A percentile compares a stretch with the other conserved stretches of the same genome.
phyloP scores from a whole-genome alignment of 2,329 filamentous ascomycete genomes.

The Paecilomyces formosus region DNA sequence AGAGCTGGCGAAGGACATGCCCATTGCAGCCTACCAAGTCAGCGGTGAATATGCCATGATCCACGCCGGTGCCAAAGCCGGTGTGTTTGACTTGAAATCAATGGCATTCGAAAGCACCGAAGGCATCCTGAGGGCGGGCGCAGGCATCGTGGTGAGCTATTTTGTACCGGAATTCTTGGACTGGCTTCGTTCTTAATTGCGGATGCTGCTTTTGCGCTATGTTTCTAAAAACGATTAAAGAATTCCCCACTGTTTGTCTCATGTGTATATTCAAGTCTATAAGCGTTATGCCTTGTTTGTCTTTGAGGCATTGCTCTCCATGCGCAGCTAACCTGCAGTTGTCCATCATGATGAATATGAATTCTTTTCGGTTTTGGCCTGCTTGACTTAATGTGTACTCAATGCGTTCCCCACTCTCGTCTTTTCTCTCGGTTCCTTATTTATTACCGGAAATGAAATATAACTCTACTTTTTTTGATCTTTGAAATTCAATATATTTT shows the following conservation, averaged over 20 bases:
- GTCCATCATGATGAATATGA: neutral
- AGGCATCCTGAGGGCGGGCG: slow-evolving; percentile 85
- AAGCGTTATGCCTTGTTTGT: neutral
- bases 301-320: neutral
- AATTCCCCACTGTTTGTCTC: neutral
- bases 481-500: no score
- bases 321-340: neutral
- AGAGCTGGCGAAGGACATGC: slow-evolving; percentile 83
- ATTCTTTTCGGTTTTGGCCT: neutral
- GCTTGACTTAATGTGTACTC: neutral
- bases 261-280: neutral
- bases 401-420: neutral
- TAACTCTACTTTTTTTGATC: no score
- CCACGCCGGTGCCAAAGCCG: slow-evolving; percentile 87
- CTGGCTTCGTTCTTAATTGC: slow-evolving; percentile 40
- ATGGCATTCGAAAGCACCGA: slow-evolving; percentile 96
- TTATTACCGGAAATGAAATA: no score
- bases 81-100: slow-evolving; percentile 87
- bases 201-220: neutral
- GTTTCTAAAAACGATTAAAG: slow-evolving; percentile 3
- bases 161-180: slow-evolving; percentile 75
- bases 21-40: slow-evolving; percentile 93
- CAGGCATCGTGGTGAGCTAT: slow-evolving; percentile 88
- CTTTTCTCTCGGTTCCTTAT: neutral
- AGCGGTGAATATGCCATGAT: slow-evolving; percentile 98